Evolutionary conservation across 1,284 basidiomycete genomes (phyloP).

Genomic region (Cutaneotrichosporon spelunceum): DNA sequence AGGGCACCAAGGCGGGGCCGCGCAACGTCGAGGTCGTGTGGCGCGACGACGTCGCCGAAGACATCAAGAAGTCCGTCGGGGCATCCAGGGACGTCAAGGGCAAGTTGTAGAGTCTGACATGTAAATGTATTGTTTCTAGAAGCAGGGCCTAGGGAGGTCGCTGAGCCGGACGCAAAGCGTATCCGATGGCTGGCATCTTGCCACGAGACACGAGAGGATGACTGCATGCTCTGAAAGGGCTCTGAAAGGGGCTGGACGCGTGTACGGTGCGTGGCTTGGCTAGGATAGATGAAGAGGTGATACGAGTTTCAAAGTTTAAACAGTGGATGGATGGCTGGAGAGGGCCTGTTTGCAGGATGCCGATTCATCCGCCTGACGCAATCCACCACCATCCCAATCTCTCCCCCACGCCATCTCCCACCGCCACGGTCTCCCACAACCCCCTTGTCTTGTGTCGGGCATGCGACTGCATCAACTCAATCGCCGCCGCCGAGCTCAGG

Average conservation of each 20-base stretch:
- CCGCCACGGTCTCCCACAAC: not conserved
- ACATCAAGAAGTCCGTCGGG: not conserved
- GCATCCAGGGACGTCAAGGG: not conserved
- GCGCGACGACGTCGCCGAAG: constrained; percentile 4
- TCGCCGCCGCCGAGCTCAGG: too few species aligned
- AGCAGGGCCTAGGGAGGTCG: not conserved
- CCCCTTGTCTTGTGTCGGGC: too few species aligned
- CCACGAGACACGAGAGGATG: not conserved
- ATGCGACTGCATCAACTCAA: too few species aligned
- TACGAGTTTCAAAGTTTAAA: not conserved
- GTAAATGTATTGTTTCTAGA: not conserved
- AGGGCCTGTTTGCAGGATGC: too few species aligned
- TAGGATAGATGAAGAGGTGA: not conserved
- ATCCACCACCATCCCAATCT: not conserved
- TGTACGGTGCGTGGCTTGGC: not conserved
- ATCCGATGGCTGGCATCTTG: not conserved
- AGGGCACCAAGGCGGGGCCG: constrained; percentile 1
- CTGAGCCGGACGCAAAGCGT: not conserved
- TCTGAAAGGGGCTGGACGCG: too few species aligned
- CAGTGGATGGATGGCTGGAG: not conserved
- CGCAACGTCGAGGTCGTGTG: constrained; percentile 2
- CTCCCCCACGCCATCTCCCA: not conserved
- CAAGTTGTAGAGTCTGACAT: constrained; percentile 5
- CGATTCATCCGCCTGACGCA: not conserved
- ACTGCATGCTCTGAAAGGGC: too few species aligned